Evolutionary conservation across 139 green algal genomes (phyloP).

Genomic region (Chlorokybus atmophyticus): DNA sequence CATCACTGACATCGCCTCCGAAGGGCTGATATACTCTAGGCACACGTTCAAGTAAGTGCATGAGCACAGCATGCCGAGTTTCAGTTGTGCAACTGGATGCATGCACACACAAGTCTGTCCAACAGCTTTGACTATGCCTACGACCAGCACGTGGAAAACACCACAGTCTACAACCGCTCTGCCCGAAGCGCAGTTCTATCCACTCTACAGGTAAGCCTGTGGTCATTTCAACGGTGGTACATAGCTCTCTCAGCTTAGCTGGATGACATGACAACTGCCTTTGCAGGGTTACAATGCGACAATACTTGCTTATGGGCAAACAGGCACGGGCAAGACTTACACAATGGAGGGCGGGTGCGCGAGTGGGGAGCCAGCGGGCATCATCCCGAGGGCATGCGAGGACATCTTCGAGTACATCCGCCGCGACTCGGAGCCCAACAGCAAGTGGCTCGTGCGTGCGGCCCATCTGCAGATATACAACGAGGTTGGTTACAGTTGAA

Average conservation of each 20-base stretch:
- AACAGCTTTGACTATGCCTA: constrained; percentile 91
- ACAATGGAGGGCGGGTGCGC: constrained; percentile 19
- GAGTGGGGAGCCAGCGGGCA: constrained; percentile 41
- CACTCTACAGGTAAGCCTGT: too few relatives aligned
- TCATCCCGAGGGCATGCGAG: constrained; percentile 84
- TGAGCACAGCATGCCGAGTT: constrained; percentile 1
- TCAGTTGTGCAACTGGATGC: background rate
- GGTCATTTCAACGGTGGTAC: too few relatives aligned
- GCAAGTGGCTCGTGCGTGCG: constrained; percentile 41
- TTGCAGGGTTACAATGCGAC: constrained; percentile 37
- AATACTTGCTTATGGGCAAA: constrained; percentile 32
- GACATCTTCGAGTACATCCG: constrained; percentile 87
- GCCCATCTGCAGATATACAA: constrained; percentile 96
- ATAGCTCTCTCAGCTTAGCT: too few relatives aligned
- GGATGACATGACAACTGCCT: too few relatives aligned
- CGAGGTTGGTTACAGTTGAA: constrained; percentile 44
- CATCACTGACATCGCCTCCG: background rate
- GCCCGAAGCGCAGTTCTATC: constrained; percentile 63
- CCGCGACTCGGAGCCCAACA: constrained; percentile 47
- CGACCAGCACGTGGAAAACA: constrained; percentile 52
- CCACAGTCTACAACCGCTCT: constrained; percentile 61
- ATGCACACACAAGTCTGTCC: constrained; percentile 11
- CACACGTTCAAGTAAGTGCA: background rate
- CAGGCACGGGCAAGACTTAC: constrained; percentile 29
- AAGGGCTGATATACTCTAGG: background rate